phyloP scores from a whole-genome alignment of 352 stramenopile species.

The Globisporangium spinosum region DNA sequence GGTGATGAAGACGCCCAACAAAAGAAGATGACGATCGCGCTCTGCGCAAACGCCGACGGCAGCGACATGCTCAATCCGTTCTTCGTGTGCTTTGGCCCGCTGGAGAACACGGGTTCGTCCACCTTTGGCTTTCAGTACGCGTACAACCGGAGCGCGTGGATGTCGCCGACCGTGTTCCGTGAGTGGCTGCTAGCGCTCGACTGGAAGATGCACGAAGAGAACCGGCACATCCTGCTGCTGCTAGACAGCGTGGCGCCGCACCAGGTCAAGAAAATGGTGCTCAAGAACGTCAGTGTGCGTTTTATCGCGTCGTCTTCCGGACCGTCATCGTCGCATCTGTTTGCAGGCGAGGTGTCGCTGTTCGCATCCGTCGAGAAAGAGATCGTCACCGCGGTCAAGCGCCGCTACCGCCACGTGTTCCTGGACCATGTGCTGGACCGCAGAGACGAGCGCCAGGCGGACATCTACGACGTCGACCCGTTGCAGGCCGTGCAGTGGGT shows the following conservation, averaged over 20 bases:
- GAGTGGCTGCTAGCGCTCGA: constrained; percentile 77
- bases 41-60: constrained; percentile 65
- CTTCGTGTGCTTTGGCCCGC: constrained; percentile 44
- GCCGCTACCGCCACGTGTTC: constrained; percentile 49
- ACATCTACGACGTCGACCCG: constrained; percentile 42
- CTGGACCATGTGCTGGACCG: constrained; percentile 44
- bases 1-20: constrained; percentile 6
- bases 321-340: constrained; percentile 26
- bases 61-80: constrained; percentile 70
- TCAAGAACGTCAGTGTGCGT: constrained; percentile 66
- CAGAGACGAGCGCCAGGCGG: constrained; percentile 29
- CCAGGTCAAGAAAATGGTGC: constrained; percentile 48
- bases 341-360: constrained; percentile 25
- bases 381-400: constrained; percentile 48
- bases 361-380: constrained; percentile 37
- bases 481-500: constrained; percentile 64
- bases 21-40: constrained; percentile 48
- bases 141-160: constrained; percentile 67
- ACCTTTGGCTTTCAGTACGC: constrained; percentile 49
- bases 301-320: constrained; percentile 25
- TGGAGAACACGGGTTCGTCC: constrained; percentile 18
- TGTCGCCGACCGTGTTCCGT: constrained; percentile 69
- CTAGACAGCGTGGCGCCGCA: constrained; percentile 54
- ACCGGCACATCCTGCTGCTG: constrained; percentile 67
- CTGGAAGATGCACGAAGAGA: constrained; percentile 71